These are phyloP conservation scores for Nadsonia starkeyi-henricii DNA, from an alignment of 1,139 yeast species.

Conservation along the genomic window DNA sequence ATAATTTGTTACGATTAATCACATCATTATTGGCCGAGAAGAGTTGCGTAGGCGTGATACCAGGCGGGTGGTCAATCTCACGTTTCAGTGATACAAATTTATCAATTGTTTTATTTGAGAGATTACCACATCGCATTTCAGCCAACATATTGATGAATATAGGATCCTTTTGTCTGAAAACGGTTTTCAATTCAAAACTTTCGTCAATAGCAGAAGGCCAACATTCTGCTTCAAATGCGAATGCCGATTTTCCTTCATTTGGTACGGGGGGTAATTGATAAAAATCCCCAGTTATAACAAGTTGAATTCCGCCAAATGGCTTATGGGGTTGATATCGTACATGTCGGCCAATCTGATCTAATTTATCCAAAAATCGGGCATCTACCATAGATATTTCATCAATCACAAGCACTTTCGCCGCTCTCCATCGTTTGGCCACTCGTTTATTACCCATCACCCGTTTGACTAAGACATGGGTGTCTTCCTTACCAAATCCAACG, in stretches of 20 bases:
- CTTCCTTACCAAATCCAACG: conserved; percentile 54
- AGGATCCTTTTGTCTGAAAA: conserved; percentile 87
- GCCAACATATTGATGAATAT: conserved; percentile 73
- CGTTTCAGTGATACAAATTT: conserved; percentile 47
- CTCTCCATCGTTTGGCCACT: conserved; percentile 41
- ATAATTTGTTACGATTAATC: too few relatives aligned
- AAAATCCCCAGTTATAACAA: conserved; percentile 70
- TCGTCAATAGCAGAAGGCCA: conserved; percentile 57
- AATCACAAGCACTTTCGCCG: conserved; percentile 48
- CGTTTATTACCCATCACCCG: conserved; percentile 32
- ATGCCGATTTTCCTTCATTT: conserved; percentile 27
- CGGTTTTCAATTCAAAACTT: conserved; percentile 60
- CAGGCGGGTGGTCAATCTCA: conserved; percentile 43
- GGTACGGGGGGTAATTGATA: conserved; percentile 75
- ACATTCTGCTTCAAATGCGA: conserved; percentile 64
- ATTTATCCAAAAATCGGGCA: conserved; percentile 48
- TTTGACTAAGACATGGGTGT: conserved; percentile 30
- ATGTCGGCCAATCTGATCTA: conserved; percentile 45
- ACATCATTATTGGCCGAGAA: too few relatives aligned
- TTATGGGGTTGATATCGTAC: conserved; percentile 18
- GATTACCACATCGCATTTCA: conserved; percentile 66
- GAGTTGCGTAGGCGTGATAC: conserved; percentile 42
- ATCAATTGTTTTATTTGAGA: conserved; percentile 37
- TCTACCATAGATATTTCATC: conserved; percentile 83
- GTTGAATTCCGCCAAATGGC: conserved; percentile 68